Evolutionary conservation across 2,329 filamentous ascomycete genomes (phyloP), one percentile per base, ranked within the genome.

Genomic region (Endoconidiophora polonica): DNA sequence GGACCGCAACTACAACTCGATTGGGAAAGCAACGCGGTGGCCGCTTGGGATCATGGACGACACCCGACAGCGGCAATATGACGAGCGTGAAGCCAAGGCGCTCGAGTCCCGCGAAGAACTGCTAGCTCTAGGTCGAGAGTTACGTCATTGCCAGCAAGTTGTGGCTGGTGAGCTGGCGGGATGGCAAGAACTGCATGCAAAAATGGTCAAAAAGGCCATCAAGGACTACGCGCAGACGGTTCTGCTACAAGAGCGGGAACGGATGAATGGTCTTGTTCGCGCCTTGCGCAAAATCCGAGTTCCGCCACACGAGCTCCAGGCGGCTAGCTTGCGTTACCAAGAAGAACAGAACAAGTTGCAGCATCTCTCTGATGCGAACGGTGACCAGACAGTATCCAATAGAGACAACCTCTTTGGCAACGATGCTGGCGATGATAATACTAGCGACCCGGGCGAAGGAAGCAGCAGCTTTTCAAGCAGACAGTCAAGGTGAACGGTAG

Each of bases 121-220:
- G 9, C 76, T 81, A 18, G 75, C 78, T 41, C 65, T 94, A n/a
- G 81, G 82, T 0, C 77, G 77, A 47, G 91, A 98, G 64, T 68
- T 98, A 50, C 71, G 86, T 46, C 94, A 91, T 63, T 94, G 88
- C 44, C 90, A 95, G 66, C 86, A 93, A 63, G 86, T 90, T 12
- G 90, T 96, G 22, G 90, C 93, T 5, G 74, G 79, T 1, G 91
- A 98, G 66, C 65, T 98, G 50, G 91, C 91, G 0, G 87, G 85
- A 14, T 98, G 91, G 86, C 88, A 94, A 59, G 86, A 93, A 39
- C 77, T 87, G 67, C 79, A 94, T 59, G 85, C 86, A 56, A 77
- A 76, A 58, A 78, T 85, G 66, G 87, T 84, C 1, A 70, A 79
- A 54, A 75, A 75, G 52, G 84, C 86, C 24, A 75, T 95, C 54